These are phyloP conservation scores for Pezicula rhizophila DNA, from an alignment of 2,329 filamentous ascomycete genomes.

Conservation along the genomic window DNA sequence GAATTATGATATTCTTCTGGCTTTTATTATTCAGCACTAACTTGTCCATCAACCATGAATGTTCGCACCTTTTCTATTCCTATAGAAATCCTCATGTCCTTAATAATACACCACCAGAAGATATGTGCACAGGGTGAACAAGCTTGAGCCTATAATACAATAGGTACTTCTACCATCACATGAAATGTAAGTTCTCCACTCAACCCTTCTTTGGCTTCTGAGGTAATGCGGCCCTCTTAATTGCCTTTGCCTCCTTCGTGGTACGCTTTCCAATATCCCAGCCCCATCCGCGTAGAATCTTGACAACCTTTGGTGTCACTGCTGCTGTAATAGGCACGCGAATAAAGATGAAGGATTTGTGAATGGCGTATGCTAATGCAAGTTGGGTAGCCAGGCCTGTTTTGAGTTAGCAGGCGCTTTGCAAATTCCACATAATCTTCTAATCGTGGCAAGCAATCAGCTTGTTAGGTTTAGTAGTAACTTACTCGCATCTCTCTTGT, in stretches of 20 bases:
- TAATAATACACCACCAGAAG: too few relatives aligned
- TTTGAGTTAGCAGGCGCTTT: neutral
- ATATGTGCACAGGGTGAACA: neutral
- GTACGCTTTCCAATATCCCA: slow-evolving; percentile 86
- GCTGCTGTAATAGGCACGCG: slow-evolving; percentile 90
- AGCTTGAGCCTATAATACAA: slow-evolving; percentile 5
- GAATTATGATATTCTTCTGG: too few relatives aligned
- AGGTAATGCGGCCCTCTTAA: slow-evolving; percentile 18
- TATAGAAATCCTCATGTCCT: too few relatives aligned
- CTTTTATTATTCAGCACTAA: too few relatives aligned
- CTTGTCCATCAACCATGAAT: too few relatives aligned
- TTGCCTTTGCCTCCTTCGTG: slow-evolving; percentile 29
- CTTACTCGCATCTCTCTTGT: slow-evolving; percentile 69
- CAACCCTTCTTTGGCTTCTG: slow-evolving; percentile 9
- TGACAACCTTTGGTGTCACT: slow-evolving; percentile 90
- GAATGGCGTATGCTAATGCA: slow-evolving; percentile 89
- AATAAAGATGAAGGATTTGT: slow-evolving; percentile 96
- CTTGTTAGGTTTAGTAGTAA: slow-evolving; percentile 22
- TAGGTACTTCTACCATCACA: neutral
- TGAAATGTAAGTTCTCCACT: neutral
- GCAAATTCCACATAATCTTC: neutral
- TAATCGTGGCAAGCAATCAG: neutral
- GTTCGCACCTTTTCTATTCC: too few relatives aligned
- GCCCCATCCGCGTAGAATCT: slow-evolving; percentile 78
- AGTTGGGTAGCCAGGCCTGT: slow-evolving; percentile 71